Evolutionary conservation across 2,329 filamentous ascomycete species (phyloP).

Genomic region (Fusarium beomiforme): DNA sequence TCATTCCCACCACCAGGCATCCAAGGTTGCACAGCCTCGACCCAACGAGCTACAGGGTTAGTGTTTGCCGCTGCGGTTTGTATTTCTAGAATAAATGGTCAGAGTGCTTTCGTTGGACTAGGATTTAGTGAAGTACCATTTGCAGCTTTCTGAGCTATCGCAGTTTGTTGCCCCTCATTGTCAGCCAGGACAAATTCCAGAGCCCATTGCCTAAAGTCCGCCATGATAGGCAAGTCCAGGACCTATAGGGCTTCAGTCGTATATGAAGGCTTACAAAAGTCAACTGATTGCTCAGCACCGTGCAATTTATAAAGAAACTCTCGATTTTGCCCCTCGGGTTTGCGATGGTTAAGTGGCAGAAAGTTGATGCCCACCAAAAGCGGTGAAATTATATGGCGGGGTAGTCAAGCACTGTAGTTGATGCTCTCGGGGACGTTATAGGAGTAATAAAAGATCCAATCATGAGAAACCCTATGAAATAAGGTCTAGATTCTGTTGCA

Average conservation of each 20-base stretch:
- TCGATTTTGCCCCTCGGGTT: conserved; percentile 11
- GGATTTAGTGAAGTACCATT: conserved; percentile 44
- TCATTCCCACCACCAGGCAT: conserved; percentile 56
- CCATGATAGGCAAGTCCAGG: conserved; percentile 50
- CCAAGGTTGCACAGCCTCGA: conserved; percentile 65
- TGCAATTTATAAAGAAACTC: background rate
- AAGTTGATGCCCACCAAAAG: conserved; percentile 38
- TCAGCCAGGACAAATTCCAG: conserved; percentile 65
- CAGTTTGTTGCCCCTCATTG: conserved; percentile 52
- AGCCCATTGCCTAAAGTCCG: conserved; percentile 62
- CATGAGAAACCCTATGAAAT: background rate
- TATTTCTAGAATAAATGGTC: conserved; percentile 51
- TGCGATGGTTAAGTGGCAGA: conserved; percentile 28
- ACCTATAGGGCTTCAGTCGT: background rate
- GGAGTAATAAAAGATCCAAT: background rate
- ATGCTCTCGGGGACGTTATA: background rate
- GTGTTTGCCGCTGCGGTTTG: conserved; percentile 55
- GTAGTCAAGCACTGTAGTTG: conserved; percentile 15
- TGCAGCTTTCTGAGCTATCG: conserved; percentile 58
- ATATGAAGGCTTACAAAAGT: background rate
- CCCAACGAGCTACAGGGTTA: conserved; percentile 63
- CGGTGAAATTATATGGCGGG: conserved; percentile 42
- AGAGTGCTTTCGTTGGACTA: background rate
- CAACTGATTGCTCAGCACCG: background rate
- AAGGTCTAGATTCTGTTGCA: background rate